Base-by-base conservation (phyloP, 768 basidiomycete species). In the Neoboletus brunneissimus region DNA sequence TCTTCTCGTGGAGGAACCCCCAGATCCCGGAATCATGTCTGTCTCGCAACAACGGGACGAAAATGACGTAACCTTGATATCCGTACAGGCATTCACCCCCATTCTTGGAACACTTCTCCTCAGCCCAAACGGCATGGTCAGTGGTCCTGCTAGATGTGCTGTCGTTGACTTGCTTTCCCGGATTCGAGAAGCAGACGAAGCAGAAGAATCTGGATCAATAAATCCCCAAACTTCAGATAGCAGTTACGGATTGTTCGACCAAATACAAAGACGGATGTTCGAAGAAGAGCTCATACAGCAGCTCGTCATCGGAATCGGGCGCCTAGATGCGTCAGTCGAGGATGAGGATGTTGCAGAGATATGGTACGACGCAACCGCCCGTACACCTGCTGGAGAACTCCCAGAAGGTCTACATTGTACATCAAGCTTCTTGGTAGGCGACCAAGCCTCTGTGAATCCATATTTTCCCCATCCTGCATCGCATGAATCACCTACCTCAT, bases 241-340 rank as follows among this genome's bases (percentile, higher is more conserved):
- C 64, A 70, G 54, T 32, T 50, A 34, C 47, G 81, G 81, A 9
- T 71, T 82, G 1, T 87, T 91, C 68, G 80, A 80, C 6, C 65
- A 51, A 40, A 64, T 72, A 22, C 84, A 91, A 62, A 77, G 88
- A 54, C 74, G 75, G 6, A 72, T 91, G 68, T 84, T 97, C 60
- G 86, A 90, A 65, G 80, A 83, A 32, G 94, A 96, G 73, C 80
- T 98, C 42, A 68, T 96, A 8, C 81, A 89, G 53, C 91, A 92
- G 35, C 86, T 98, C 59, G 86, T 96, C 53, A 86, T 97, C 51
- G 94, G 93, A 31, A 89, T 98, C 79, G 91, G 91, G 10, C 78
- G 85, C 22, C 77, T 98, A 29, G 86, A 86, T 44, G 68, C 63
- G 16, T 59, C 68, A 9, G 42, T 42, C 59, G 60, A 72, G 58